Evolutionary conservation across 805 yeast genomes (phyloP).

Genomic region (Candida loeiensis): DNA sequence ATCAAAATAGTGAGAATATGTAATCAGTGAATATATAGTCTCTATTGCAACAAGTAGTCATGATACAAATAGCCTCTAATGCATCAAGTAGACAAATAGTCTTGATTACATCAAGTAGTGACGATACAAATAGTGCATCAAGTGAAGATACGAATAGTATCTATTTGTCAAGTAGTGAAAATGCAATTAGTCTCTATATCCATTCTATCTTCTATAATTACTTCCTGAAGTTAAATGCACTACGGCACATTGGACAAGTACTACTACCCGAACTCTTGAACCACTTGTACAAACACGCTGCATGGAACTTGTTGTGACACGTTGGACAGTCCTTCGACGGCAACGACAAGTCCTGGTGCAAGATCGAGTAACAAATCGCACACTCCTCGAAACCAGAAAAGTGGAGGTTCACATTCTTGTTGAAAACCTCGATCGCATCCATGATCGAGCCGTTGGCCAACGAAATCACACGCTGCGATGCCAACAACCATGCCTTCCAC

Average conservation of each 20-base stretch:
- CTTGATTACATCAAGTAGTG: no score
- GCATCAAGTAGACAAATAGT: no score
- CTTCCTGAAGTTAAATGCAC: constrained; percentile 48
- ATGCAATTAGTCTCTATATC: not conserved
- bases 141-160: no score
- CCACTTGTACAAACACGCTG: constrained; percentile 96
- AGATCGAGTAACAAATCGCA: constrained; percentile 90
- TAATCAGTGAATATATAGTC: no score
- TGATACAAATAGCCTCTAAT: no score
- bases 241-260: constrained; percentile 93
- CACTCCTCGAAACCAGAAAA: constrained; percentile 95
- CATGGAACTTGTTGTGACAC: constrained; percentile 91
- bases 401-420: constrained; percentile 73
- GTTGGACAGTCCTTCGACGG: constrained; percentile 88
- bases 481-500: constrained; percentile 93
- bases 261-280: constrained; percentile 89
- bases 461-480: constrained; percentile 79
- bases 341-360: constrained; percentile 85
- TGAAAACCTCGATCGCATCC: constrained; percentile 65
- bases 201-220: not conserved
- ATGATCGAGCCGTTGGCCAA: constrained; percentile 69
- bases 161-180: no score
- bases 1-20: no score
- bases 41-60: no score
- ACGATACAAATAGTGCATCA: no score